phyloP scores from a whole-genome alignment of 164 flowering plant genomes.

The Malania oleifera region DNA sequence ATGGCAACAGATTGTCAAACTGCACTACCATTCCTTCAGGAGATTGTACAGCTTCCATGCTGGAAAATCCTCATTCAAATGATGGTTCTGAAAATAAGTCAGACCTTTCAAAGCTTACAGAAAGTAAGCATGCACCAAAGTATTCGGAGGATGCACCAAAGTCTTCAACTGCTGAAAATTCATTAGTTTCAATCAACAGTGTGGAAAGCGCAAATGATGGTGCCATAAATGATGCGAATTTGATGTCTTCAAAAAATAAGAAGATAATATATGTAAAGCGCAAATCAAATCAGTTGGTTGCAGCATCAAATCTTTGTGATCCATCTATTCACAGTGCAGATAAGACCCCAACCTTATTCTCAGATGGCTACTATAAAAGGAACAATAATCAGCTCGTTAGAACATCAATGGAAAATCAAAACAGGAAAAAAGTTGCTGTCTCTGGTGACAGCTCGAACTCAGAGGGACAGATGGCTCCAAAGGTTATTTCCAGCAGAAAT shows the following conservation, averaged over 20 bases:
- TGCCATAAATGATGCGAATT: constrained; percentile 25
- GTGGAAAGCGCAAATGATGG: constrained; percentile 27
- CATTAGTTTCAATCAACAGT: constrained; percentile 16
- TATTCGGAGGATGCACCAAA: constrained; percentile 17
- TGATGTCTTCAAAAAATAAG: constrained; percentile 20
- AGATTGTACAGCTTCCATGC: constrained; percentile 18
- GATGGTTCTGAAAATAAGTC: constrained; percentile 22
- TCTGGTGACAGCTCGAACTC: constrained; percentile 27
- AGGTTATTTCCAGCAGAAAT: constrained; percentile 21
- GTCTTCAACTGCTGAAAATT: constrained; percentile 29
- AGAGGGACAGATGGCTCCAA: constrained; percentile 26
- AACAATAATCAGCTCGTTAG: constrained; percentile 77
- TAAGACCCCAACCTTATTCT: constrained; percentile 24
- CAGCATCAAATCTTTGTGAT: constrained; percentile 35
- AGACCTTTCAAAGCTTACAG: constrained; percentile 14
- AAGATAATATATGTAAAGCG: constrained; percentile 54
- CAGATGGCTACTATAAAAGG: constrained; percentile 67
- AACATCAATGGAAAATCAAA: constrained; percentile 33
- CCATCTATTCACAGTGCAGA: constrained; percentile 25
- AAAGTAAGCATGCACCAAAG: constrained; percentile 17
- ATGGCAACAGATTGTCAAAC: constrained; percentile 17
- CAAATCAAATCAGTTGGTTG: constrained; percentile 71
- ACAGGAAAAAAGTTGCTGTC: constrained; percentile 13
- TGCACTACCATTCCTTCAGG: constrained; percentile 14
- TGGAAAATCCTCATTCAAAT: constrained; percentile 17